Base-by-base conservation (phyloP, 2,329 filamentous ascomycete species). In the Colletotrichum brevisporum region DNA sequence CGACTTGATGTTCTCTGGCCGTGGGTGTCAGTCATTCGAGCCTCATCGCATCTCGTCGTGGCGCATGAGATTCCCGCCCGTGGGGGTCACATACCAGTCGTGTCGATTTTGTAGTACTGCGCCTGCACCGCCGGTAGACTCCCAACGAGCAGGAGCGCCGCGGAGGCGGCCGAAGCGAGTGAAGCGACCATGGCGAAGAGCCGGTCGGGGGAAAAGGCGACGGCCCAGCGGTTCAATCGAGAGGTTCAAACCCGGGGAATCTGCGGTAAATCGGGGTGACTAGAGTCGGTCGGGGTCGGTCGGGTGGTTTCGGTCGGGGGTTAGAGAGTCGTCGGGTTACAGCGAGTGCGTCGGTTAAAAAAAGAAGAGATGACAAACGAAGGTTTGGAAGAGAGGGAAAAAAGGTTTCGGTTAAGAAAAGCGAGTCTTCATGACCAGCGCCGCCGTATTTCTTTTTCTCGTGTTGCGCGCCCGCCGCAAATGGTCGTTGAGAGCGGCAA, bases 1-100 rank as follows among this genome's bases (percentile, higher is more conserved):
- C 3, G 78, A 58, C 52, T 81, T 83, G 71, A 88, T 86, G 10
- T 83, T 83, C 3, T 77, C 86, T 87, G 48, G 1, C 15, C 21
- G 5, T 1, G 4, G 21, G 47, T 60, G 55, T 69, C 53, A 63
- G 56, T 60, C 27, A 21, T 18, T 45, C 8, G 6, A 16, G 9
- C 4, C 24, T 9, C 13, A n/a, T 12, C 8, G 13, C 31, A 16
- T 24, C 41, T 13, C 41, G 13, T 13, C 41, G 41, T 12, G 16
- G 3, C 41, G 12, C 41, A 43, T 13, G 41, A 16, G 13, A 43
- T 16, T 16, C 12, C 16, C 41, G 41, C 41, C 13, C 5, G 16
- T n/a, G n/a, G 47, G n/a, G 18, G 10, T 53, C 15, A 52, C 70
- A 45, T 72, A 81, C 79, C 77, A 41, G 75, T 73, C 12, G 73